Conservation (phyloP, 31 red algal genomes). For the Porphyra umbilicalis region DNA sequence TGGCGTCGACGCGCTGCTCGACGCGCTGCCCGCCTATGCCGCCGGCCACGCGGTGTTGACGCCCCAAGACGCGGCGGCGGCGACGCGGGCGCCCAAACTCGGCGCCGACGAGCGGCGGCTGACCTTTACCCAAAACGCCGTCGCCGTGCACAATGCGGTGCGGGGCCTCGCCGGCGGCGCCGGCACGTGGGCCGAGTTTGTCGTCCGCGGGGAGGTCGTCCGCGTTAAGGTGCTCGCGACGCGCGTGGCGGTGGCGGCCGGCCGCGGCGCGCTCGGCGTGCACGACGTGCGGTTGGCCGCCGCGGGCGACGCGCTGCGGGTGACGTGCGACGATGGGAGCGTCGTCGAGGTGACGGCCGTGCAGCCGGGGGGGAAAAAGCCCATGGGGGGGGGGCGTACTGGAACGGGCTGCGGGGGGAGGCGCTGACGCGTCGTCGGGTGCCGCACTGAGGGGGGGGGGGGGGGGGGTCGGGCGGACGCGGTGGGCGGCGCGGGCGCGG, state of each 20-base stretch:
- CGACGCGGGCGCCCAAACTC: constrained; percentile 68
- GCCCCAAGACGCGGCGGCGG: constrained; percentile 37
- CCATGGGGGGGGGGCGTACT: constrained; percentile 68
- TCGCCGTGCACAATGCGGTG: constrained; percentile 75
- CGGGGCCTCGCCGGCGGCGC: constrained; percentile 73
- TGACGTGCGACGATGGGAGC: constrained; percentile 84
- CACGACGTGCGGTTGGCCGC: constrained; percentile 53
- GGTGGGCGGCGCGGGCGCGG: not conserved
- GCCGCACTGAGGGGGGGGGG: constrained; percentile 35
- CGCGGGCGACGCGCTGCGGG: constrained; percentile 23
- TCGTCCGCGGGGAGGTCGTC: constrained; percentile 14
- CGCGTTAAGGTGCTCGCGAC: constrained; percentile 71
- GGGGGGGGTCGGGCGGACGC: not conserved
- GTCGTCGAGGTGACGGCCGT: constrained; percentile 47
- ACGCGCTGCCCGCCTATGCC: constrained; percentile 26
- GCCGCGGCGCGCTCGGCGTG: constrained; percentile 62
- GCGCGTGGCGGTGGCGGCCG: constrained; percentile 39
- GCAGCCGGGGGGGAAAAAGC: constrained; percentile 69
- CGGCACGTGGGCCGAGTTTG: constrained; percentile 75
- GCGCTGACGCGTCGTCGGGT: constrained; percentile 39
- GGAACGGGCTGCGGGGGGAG: constrained; percentile 68
- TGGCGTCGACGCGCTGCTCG: constrained; percentile 49
- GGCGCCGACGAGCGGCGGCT: constrained; percentile 56
- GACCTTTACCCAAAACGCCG: constrained; percentile 74
- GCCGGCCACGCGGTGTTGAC: constrained; percentile 8